Conservation (phyloP, 768 basidiomycete genomes). For the Hydnum rufescens region DNA sequence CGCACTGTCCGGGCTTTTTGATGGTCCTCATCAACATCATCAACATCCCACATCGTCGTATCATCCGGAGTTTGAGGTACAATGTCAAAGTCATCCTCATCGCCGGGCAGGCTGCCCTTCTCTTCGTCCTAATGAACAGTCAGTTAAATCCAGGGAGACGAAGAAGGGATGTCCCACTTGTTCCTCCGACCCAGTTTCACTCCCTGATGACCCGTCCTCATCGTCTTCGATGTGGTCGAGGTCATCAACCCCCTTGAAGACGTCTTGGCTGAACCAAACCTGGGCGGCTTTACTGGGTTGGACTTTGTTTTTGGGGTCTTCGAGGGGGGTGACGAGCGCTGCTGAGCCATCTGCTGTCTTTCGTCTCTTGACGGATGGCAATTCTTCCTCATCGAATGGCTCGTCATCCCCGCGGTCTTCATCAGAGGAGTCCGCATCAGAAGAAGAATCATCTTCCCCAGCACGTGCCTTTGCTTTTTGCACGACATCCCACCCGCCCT, state of each 20-base stretch:
- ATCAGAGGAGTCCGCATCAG: slow-evolving; percentile 19
- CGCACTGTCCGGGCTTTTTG: slow-evolving; percentile 40
- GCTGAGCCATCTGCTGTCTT: slow-evolving; percentile 20
- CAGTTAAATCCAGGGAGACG: no score
- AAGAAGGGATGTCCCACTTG: no score
- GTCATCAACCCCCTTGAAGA: slow-evolving; percentile 48
- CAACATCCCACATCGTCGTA: slow-evolving; percentile 60
- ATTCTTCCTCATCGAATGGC: slow-evolving; percentile 18
- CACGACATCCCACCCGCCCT: slow-evolving; percentile 55
- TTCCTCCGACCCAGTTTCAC: slow-evolving; percentile 16
- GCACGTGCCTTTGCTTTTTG: slow-evolving; percentile 12
- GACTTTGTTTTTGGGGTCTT: slow-evolving; percentile 18
- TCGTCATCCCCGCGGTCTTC: slow-evolving; percentile 35
- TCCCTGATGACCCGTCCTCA: slow-evolving; percentile 20
- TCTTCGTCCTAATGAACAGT: slow-evolving; percentile 8
- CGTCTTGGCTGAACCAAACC: slow-evolving; percentile 90
- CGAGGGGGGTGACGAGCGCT: slow-evolving; percentile 29
- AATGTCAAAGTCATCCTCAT: slow-evolving; percentile 50
- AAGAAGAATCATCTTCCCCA: slow-evolving; percentile 8
- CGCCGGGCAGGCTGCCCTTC: slow-evolving; percentile 5
- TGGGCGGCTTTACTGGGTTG: slow-evolving; percentile 38
- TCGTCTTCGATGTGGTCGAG: slow-evolving; percentile 24
- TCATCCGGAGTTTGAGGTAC: slow-evolving; percentile 43
- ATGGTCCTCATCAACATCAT: slow-evolving; percentile 55
- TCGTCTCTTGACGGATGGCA: slow-evolving; percentile 13